A percentile compares a stretch with the other conserved stretches of the same genome.
These are phyloP conservation scores for Silene noctiflora DNA, from an alignment of 179 eudicot species.

Conservation along the genomic window DNA sequence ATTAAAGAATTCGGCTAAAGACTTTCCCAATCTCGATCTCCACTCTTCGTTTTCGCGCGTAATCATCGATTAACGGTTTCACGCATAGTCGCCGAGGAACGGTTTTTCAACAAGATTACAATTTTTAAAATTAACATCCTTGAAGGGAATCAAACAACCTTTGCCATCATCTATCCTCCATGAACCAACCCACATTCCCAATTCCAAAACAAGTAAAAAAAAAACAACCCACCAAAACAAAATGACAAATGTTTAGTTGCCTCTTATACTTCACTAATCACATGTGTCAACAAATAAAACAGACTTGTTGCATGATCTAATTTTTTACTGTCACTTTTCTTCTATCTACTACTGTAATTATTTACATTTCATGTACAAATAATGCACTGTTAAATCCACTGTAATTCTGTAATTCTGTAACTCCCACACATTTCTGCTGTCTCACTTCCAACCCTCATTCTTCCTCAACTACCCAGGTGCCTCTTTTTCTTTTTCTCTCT, in stretches of 20 bases:
- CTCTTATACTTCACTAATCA: conserved; percentile 9
- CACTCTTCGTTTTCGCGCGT: too few relatives aligned
- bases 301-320: conserved; percentile 18
- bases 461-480: background rate
- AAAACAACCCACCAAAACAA: background rate
- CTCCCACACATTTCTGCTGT: background rate
- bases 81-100: too few relatives aligned
- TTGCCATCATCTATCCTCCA: background rate
- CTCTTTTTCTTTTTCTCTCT: conserved; percentile 1
- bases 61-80: too few relatives aligned
- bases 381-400: background rate
- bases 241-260: conserved; percentile 13
- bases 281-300: conserved; percentile 30
- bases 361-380: background rate
- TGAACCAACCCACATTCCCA: background rate
- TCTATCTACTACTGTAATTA: background rate
- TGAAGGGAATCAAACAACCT: background rate
- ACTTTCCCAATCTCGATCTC: too few relatives aligned
- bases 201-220: background rate
- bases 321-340: background rate
- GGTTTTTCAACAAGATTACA: too few relatives aligned
- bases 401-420: background rate
- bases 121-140: background rate
- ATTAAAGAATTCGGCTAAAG: too few relatives aligned
- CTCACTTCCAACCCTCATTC: background rate